phyloP scores from a whole-genome alignment of 1,284 basidiomycete species.

The Fistulinella cinereoalba region DNA sequence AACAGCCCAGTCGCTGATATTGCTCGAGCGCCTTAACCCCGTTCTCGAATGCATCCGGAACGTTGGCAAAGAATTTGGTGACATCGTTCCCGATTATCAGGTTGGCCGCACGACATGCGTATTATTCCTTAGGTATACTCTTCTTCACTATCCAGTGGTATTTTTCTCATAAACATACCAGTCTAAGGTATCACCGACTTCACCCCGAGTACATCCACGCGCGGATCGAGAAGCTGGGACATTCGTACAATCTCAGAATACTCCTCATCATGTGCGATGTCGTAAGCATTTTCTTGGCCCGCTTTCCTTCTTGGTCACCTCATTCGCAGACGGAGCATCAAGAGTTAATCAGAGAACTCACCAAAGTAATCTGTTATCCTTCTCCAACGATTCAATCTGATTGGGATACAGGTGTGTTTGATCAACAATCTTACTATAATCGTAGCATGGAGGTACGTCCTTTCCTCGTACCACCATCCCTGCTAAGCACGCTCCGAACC shows the following conservation, averaged over 20 bases:
- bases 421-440: conserved; percentile 93
- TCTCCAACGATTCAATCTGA: no score
- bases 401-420: conserved; percentile 73
- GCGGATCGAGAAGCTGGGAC: conserved; percentile 84
- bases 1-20: neutral
- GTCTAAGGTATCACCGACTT: conserved; percentile 91
- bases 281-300: conserved; percentile 52
- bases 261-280: conserved; percentile 93
- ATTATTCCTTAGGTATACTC: conserved; percentile 77
- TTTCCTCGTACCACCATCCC: neutral
- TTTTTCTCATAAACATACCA: conserved; percentile 34
- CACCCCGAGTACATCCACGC: conserved; percentile 97
- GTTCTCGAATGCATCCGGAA: conserved; percentile 82
- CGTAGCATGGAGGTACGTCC: conserved; percentile 80
- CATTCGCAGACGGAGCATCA: conserved; percentile 78
- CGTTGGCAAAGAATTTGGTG: conserved; percentile 92
- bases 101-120: conserved; percentile 96
- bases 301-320: neutral
- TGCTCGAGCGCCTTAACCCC: conserved; percentile 78
- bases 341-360: conserved; percentile 88
- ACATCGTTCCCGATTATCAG: conserved; percentile 92
- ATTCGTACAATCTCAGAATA: conserved; percentile 80
- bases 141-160: neutral
- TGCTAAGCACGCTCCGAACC: conserved; percentile 1
- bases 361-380: conserved; percentile 59